These are phyloP conservation scores for Drechslerella coelobrocha DNA, from an alignment of 2,329 filamentous ascomycete genomes.

Conservation along the genomic window DNA sequence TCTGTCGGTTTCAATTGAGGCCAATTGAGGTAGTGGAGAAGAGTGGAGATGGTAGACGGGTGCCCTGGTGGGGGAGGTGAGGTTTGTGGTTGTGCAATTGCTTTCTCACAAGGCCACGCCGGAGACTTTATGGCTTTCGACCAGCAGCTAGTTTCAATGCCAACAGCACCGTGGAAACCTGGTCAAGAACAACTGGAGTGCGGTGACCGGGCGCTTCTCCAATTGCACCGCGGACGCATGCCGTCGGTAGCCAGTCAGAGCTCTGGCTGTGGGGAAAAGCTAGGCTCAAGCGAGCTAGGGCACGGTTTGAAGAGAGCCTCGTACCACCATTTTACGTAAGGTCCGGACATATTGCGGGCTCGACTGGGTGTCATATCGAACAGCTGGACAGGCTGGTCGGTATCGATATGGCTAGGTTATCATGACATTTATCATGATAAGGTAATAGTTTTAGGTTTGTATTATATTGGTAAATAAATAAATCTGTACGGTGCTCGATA, in stretches of 20 bases:
- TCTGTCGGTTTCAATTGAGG: not conserved
- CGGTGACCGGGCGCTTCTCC: not conserved
- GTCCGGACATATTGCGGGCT: constrained; percentile 1
- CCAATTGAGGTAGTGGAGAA: constrained; percentile 8
- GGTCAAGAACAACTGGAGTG: not conserved
- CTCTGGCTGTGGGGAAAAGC: constrained; percentile 46
- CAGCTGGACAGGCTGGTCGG: not conserved
- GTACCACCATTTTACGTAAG: constrained; percentile 47
- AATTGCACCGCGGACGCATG: constrained; percentile 29
- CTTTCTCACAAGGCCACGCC: constrained; percentile 31
- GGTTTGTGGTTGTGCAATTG: not conserved
- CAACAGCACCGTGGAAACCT: constrained; percentile 10
- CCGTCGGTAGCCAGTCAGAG: constrained; percentile 48
- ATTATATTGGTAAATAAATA: no score
- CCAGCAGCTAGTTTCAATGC: constrained; percentile 9
- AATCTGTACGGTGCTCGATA: no score
- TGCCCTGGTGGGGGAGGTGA: not conserved
- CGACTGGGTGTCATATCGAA: not conserved
- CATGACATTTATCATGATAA: no score
- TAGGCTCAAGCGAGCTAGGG: constrained; percentile 36
- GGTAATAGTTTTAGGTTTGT: no score
- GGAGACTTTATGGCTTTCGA: constrained; percentile 38
- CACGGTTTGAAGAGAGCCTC: constrained; percentile 21
- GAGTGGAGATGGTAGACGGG: constrained; percentile 18
- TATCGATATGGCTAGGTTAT: no score